Evolutionary conservation across 2,329 filamentous ascomycete species (phyloP).

Genomic region (Pestalotiopsis sp.): DNA sequence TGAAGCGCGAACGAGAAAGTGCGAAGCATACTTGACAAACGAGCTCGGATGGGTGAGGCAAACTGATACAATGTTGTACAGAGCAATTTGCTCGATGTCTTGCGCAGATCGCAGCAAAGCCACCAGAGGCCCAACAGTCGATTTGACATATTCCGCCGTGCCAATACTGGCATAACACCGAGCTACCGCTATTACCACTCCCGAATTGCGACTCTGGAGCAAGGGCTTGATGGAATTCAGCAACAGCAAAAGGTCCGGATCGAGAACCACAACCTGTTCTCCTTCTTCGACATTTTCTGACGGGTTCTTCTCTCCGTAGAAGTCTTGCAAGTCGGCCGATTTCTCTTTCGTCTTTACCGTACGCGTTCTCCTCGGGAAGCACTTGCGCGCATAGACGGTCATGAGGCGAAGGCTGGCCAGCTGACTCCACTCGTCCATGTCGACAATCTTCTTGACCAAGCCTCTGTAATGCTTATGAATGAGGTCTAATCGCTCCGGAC

Average conservation of each 20-base stretch:
- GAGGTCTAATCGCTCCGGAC: slow-evolving; percentile 82
- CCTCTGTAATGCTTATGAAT: slow-evolving; percentile 88
- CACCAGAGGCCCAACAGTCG: slow-evolving; percentile 80
- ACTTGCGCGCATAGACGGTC: slow-evolving; percentile 81
- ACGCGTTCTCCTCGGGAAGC: slow-evolving; percentile 75
- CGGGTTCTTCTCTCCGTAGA: slow-evolving; percentile 76
- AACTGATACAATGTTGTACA: slow-evolving; percentile 95
- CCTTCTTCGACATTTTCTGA: slow-evolving; percentile 42
- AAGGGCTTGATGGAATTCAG: slow-evolving; percentile 81
- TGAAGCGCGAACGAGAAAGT: slow-evolving; percentile 82
- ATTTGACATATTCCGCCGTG: slow-evolving; percentile 72
- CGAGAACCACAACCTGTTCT: slow-evolving; percentile 65
- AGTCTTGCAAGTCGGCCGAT: slow-evolving; percentile 61
- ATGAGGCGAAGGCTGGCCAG: slow-evolving; percentile 80
- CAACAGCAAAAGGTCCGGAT: slow-evolving; percentile 81
- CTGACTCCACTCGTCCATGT: slow-evolving; percentile 99
- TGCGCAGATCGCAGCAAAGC: slow-evolving; percentile 82
- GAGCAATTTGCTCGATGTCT: slow-evolving; percentile 85
- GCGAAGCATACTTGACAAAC: slow-evolving; percentile 87
- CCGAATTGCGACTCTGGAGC: slow-evolving; percentile 89
- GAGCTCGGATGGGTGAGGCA: slow-evolving; percentile 73
- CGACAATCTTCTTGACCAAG: slow-evolving; percentile 86
- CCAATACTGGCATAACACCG: slow-evolving; percentile 85
- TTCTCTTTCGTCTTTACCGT: slow-evolving; percentile 46
- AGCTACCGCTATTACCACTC: slow-evolving; percentile 85